Percentiles rank a stretch among this genome's conserved stretches.
Conservation (phyloP, 495 filamentous ascomycete species). For the Penicilliopsis zonata region DNA sequence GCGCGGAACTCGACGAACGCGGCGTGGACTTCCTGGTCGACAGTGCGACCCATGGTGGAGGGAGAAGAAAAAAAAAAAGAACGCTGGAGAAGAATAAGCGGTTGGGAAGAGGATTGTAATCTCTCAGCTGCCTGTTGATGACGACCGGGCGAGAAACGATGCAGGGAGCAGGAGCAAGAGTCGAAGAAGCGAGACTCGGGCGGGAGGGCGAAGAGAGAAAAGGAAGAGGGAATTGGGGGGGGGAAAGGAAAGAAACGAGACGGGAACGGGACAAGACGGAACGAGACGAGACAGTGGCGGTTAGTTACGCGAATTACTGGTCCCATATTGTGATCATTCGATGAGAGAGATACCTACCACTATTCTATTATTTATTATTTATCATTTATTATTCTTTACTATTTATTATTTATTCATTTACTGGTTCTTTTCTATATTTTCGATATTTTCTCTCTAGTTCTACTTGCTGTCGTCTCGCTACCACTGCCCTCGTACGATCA, state of each 20-base stretch:
- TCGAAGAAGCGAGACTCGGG: constrained; percentile 2
- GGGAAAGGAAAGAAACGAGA: constrained; percentile 6
- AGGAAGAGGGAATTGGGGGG: constrained; percentile 3
- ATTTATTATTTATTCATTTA: too few species aligned
- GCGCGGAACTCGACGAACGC: constrained; percentile 48
- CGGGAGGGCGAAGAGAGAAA: constrained; percentile 6
- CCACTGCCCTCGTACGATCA: too few species aligned
- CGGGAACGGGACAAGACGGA: constrained; percentile 12
- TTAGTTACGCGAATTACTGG: constrained; percentile 24
- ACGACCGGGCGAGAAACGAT: not conserved
- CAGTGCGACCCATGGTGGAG: constrained; percentile 41
- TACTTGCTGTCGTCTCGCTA: too few species aligned
- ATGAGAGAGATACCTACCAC: too few species aligned
- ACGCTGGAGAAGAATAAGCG: constrained; percentile 4
- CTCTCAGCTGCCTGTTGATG: too few species aligned
- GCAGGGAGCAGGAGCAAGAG: constrained; percentile 5
- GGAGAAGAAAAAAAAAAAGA: constrained; percentile 13
- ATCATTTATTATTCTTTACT: too few species aligned
- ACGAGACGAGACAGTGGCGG: constrained; percentile 14
- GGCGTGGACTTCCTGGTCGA: constrained; percentile 45
- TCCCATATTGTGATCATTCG: too few species aligned
- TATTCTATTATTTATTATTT: too few species aligned
- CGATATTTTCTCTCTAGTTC: too few species aligned
- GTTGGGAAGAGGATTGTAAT: constrained; percentile 3
- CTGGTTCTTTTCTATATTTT: too few species aligned